A percentile compares a stretch with the other conserved stretches of the same genome.
Evolutionary conservation across 371 early-diverging fungal genomes (phyloP).

Genomic region (Fennellomyces sp.): DNA sequence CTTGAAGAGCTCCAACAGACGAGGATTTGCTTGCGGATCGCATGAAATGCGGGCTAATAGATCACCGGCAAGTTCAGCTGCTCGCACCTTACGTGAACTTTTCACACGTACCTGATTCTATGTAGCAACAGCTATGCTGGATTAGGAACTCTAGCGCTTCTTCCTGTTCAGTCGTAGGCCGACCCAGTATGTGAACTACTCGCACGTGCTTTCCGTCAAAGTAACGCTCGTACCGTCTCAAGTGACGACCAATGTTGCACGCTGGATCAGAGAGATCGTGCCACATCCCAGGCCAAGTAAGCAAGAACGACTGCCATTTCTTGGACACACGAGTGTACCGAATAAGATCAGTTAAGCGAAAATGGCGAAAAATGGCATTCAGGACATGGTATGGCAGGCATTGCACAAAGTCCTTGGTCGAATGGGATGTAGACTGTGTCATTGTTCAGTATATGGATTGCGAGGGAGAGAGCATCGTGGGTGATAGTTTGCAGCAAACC

Average conservation of each 20-base stretch:
- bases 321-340: not conserved
- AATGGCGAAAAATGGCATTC: not conserved
- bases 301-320: not conserved
- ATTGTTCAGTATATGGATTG: too few species aligned
- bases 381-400: not conserved
- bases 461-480: too few species aligned
- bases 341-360: not conserved
- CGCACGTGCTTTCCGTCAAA: not conserved
- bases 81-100: too few species aligned
- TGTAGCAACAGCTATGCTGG: not conserved
- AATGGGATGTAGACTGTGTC: too few species aligned
- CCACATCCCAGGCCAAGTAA: not conserved
- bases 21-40: not conserved
- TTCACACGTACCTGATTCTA: not conserved
- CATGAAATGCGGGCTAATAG: not conserved
- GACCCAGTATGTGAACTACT: not conserved
- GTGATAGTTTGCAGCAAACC: too few species aligned
- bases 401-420: not conserved
- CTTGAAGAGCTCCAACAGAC: not conserved
- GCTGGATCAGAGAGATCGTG: not conserved
- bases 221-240: not conserved
- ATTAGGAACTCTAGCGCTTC: not conserved
- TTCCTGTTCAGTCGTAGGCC: not conserved
- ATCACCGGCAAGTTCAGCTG: too few species aligned
- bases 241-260: not conserved